Conservation (phyloP, 495 filamentous ascomycete species). For the Penicillium diatomitis region DNA sequence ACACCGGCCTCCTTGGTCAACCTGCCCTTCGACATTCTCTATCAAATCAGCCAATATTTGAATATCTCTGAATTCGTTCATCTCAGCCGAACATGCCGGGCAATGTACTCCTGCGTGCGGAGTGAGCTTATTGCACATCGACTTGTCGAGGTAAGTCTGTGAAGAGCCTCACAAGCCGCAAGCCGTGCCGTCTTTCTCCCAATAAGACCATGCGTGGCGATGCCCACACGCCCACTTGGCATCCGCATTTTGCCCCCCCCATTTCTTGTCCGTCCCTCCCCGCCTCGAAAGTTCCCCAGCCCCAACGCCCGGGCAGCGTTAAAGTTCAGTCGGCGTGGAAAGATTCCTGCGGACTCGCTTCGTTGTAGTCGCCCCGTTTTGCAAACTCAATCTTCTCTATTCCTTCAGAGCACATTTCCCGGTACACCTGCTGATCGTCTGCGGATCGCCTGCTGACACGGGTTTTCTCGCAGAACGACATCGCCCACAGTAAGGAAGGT, state of each 20-base stretch:
- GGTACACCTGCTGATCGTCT: conserved; percentile 1
- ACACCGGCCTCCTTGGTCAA: conserved; percentile 22
- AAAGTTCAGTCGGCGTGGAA: too few species aligned
- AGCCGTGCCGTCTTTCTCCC: background rate
- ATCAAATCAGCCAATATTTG: conserved; percentile 42
- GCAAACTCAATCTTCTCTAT: background rate
- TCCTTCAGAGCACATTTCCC: background rate
- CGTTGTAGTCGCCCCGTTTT: too few species aligned
- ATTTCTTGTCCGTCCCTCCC: background rate
- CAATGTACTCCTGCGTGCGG: conserved; percentile 42
- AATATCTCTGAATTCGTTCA: conserved; percentile 33
- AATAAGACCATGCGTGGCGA: background rate
- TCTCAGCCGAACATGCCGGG: conserved; percentile 41
- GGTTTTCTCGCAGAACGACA: conserved; percentile 34
- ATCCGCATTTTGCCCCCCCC: background rate
- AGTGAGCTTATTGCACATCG: conserved; percentile 55
- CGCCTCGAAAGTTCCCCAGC: background rate
- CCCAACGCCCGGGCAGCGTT: background rate
- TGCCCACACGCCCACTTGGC: background rate
- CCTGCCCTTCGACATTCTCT: conserved; percentile 57
- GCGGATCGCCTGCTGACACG: background rate
- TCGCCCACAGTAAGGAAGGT: conserved; percentile 50
- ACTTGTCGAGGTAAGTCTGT: conserved; percentile 45
- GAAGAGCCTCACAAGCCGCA: background rate
- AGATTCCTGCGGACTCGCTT: too few species aligned